Percentiles rank a stretch among this genome's conserved stretches.
phyloP scores from a whole-genome alignment of 2,329 filamentous ascomycete genomes.

The Trichoderma aggressivum region DNA sequence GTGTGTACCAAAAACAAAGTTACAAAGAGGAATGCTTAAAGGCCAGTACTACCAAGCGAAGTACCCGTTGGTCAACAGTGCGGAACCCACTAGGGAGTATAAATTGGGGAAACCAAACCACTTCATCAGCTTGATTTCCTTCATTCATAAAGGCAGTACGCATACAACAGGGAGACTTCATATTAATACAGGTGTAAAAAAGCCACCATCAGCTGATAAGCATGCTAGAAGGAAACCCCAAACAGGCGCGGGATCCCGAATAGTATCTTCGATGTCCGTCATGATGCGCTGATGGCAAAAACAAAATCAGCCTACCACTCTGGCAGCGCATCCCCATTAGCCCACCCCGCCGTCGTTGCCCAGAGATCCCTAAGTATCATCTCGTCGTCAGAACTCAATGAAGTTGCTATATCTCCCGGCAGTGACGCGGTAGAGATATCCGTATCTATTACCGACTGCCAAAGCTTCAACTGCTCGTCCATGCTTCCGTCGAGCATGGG shows the following conservation, averaged over 20 bases:
- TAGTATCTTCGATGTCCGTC: background rate
- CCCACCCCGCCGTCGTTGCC: slow-evolving; percentile 49
- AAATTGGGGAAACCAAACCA: background rate
- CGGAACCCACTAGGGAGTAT: background rate
- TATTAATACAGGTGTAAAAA: background rate
- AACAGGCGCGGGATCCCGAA: background rate
- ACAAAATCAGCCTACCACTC: background rate
- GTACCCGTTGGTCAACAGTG: background rate
- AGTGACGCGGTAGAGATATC: slow-evolving; percentile 22
- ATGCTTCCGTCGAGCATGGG: slow-evolving; percentile 48
- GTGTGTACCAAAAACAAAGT: background rate
- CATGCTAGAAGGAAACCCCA: background rate
- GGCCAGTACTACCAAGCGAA: background rate
- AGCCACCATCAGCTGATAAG: background rate
- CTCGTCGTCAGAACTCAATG: slow-evolving; percentile 20
- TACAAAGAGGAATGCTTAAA: background rate
- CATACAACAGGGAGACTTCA: background rate
- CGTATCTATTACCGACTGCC: slow-evolving; percentile 45
- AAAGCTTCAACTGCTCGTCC: slow-evolving; percentile 40
- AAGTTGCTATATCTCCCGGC: background rate
- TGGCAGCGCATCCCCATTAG: slow-evolving; percentile 22
- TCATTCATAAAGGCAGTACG: background rate
- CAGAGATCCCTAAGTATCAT: slow-evolving; percentile 43
- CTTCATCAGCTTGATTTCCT: background rate
- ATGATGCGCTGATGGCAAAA: background rate